Conservation (phyloP, 1,284 basidiomycete species). For the Cryptococcus sp. region DNA sequence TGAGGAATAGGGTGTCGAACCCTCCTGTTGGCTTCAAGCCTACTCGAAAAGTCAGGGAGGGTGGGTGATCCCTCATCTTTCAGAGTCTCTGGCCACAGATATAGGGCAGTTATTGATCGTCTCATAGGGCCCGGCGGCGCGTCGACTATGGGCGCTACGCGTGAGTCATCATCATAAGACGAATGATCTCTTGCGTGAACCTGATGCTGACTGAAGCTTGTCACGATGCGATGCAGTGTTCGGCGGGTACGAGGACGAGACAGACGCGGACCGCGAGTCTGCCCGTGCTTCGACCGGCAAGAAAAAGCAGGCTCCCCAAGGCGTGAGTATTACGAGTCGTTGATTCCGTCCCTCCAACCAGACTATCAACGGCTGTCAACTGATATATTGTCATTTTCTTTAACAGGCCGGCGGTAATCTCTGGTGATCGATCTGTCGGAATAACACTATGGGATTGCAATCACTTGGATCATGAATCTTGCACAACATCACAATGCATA, state of each 20-base stretch:
- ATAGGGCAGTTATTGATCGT: slow-evolving; percentile 4
- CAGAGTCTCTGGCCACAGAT: too few species aligned
- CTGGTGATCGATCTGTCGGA: too few species aligned
- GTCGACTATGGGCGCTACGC: slow-evolving; percentile 41
- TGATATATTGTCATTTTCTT: too few species aligned
- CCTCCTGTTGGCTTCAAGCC: slow-evolving; percentile 48
- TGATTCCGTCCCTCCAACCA: too few species aligned
- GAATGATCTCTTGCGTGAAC: slow-evolving; percentile 2
- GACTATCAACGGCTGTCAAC: too few species aligned
- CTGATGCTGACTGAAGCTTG: slow-evolving; percentile 8
- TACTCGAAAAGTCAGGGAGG: slow-evolving; percentile 50
- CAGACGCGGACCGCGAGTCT: slow-evolving; percentile 36
- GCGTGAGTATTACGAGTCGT: slow-evolving; percentile 16
- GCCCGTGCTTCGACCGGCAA: slow-evolving; percentile 28
- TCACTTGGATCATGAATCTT: too few species aligned
- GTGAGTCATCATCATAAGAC: slow-evolving; percentile 24
- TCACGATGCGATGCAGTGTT: slow-evolving; percentile 30
- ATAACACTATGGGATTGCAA: too few species aligned
- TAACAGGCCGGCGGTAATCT: too few species aligned
- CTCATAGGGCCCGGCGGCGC: slow-evolving; percentile 46
- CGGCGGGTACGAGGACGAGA: slow-evolving; percentile 48
- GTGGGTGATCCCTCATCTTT: slow-evolving; percentile 24
- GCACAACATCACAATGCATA: too few species aligned
- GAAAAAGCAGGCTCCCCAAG: slow-evolving; percentile 37
- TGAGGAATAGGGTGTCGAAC: slow-evolving; percentile 29